A percentile compares a stretch with the other conserved stretches of the same genome.
These are phyloP conservation scores for Linum lewisii DNA, from an alignment of 345 rosid genomes.

Conservation along the genomic window DNA sequence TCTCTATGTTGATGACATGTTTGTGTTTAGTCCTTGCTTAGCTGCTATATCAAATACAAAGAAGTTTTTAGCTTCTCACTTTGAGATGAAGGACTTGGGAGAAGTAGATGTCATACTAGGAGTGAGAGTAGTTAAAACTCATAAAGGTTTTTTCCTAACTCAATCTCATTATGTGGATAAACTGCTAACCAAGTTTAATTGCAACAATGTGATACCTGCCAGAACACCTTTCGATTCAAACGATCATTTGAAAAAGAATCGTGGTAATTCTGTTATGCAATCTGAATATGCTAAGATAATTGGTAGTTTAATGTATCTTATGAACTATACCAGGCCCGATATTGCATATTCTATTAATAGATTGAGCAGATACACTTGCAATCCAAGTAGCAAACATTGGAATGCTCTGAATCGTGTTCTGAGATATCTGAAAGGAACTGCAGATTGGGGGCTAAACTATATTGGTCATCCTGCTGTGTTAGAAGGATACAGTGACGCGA, in stretches of 20 bases:
- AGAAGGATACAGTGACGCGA: constrained; percentile 6
- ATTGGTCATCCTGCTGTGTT: neutral
- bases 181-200: too few relatives aligned
- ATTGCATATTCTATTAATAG: constrained; percentile 1
- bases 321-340: neutral
- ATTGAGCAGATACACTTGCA: neutral
- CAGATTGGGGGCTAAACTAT: too few relatives aligned
- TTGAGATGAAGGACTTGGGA: too few relatives aligned
- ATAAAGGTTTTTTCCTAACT: neutral
- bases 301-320: neutral
- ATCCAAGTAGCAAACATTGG: neutral
- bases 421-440: neutral
- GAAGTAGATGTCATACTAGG: too few relatives aligned
- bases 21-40: neutral
- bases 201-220: neutral
- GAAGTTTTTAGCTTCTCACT: neutral
- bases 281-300: too few relatives aligned
- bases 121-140: too few relatives aligned
- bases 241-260: too few relatives aligned
- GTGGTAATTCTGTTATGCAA: too few relatives aligned
- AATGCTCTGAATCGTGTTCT: neutral
- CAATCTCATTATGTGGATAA: constrained; percentile 1
- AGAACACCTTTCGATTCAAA: too few relatives aligned
- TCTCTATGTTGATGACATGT: neutral
- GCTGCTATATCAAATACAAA: neutral